Base-by-base conservation (phyloP, 202 grass and related monocot species). In the Dendrocalamus latiflorus region DNA sequence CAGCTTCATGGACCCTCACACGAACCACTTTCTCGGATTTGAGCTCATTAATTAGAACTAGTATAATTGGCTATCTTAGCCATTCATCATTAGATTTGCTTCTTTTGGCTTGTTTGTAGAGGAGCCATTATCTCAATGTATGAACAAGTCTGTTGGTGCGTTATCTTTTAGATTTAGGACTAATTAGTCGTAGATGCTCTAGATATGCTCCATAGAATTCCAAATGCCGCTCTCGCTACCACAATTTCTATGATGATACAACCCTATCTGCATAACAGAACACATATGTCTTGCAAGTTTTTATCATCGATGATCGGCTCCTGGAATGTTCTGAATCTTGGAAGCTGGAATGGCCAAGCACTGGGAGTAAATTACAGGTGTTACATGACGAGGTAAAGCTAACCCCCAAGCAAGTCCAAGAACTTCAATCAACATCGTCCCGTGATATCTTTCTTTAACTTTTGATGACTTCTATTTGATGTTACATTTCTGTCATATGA, bases 381-480 rank as follows among this genome's bases (percentile, higher is more conserved):
- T n/a, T n/a, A n/a, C n/a, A n/a, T n/a, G n/a, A n/a, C n/a, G n/a
- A n/a, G n/a, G n/a, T n/a, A n/a, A n/a, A n/a, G n/a, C n/a, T 71
- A 56, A 56, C 44, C 44, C 12, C 76, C 56, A 81, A 71, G 65
- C 65, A 42, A 68, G 87, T 81, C 76, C 82, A 89, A 71, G 56
- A 85, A 85, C 71, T 54, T 72, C 56, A 85, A 58, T 89, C 72
- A 85, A 50, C n/a, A 30, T 68, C 57, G 48, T 76, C 56, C 39
- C 30, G 0, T 38, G 44, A 13, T 8, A 25, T 64, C 0, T 36
- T 78, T 18, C 16, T 10, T 60, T 72, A 25, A 26, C n/a, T 11
- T 64, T 14, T 11, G 41, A 26, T 17, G 11, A 13, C 53, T 21
- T 80, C 53, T 0, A 60, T 15, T 85, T 61, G 42, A 79, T 85